Base-by-base conservation (phyloP, 176 grass and related monocot species). In the Chloris gayana region DNA sequence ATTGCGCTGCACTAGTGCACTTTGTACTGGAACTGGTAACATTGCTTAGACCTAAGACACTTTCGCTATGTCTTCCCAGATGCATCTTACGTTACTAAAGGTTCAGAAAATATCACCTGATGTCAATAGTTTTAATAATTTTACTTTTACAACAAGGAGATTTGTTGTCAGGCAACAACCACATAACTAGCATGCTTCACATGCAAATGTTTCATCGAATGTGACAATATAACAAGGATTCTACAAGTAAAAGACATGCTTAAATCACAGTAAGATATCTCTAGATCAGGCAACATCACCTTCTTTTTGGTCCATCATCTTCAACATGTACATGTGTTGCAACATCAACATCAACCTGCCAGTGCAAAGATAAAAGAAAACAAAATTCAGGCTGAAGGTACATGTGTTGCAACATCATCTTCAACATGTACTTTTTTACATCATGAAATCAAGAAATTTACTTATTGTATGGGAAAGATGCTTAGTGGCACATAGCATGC, bases 251-350 rank as follows among this genome's bases (percentile, higher is more conserved):
- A 15, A 4, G 41, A 26, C 0, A 19, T 37, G 18, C 60, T 76
- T 42, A 75, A 19, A 89, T 59, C 66, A 73, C 39, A 38, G 64
- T 38, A 67, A 64, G 64, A n/a, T 31, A 63, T 77, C 49, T 86
- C 33, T 73, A 81, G 57, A 80, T 4, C 12, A 41, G 70, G 58
- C 31, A 64, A 79, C 7, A 84, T 61, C 62, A 95, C 95, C 95
- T 98, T 91, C 86, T 86, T 68, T 98, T 98, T 42, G 95, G 95
- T 46, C 95, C 95, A 68, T 95, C 95, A 82, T 92, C 83, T 93
- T 98, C 64, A 70, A 98, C 83, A 93, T 85, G 67, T 60, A 98
- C 50, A 71, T 89, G 90, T 53, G 95, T 98, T 77, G 90, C 88
- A 84, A 98, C 79, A 26, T 98, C 92, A 71, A 93, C 64, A 79